Conservation (phyloP, 352 stramenopile species). For the Globisporangium nodosum region DNA sequence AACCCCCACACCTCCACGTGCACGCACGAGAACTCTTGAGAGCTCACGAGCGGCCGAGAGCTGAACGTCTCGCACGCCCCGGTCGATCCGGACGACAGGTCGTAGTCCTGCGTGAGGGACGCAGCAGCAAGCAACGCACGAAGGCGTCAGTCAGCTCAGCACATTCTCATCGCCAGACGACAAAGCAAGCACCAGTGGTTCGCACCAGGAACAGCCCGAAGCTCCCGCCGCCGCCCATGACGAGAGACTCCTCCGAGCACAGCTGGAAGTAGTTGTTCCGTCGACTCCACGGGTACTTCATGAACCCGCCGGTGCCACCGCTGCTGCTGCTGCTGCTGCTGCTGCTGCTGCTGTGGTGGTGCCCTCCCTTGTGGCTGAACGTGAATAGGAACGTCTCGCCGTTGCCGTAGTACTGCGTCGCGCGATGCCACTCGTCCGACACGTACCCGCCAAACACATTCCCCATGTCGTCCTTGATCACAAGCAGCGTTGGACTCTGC, state of each 20-base stretch:
- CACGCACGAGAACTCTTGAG: conserved; percentile 76
- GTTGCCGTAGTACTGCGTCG: conserved; percentile 85
- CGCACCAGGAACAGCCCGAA: conserved; percentile 87
- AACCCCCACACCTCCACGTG: conserved; percentile 87
- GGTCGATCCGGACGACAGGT: conserved; percentile 79
- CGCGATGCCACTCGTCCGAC: conserved; percentile 71
- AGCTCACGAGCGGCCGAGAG: conserved; percentile 66
- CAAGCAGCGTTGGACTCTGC: conserved; percentile 71
- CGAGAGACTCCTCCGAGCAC: conserved; percentile 85
- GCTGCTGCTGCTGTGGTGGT: background rate
- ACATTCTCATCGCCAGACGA: too few relatives aligned
- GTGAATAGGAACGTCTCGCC: conserved; percentile 88
- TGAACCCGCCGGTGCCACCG: conserved; percentile 26
- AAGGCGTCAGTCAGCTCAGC: background rate
- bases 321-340: background rate
- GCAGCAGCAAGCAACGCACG: conserved; percentile 6
- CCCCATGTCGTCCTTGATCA: conserved; percentile 70
- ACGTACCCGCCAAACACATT: conserved; percentile 84
- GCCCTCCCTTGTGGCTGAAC: conserved; percentile 37
- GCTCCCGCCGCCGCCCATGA: conserved; percentile 86
- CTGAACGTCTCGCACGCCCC: conserved; percentile 86
- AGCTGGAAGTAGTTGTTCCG: conserved; percentile 91
- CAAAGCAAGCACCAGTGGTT: background rate
- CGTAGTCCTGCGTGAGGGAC: conserved; percentile 50
- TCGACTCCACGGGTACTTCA: conserved; percentile 83